Evolutionary conservation across 1,139 yeast genomes (phyloP).

Genomic region (Suhomyces bribrorum): DNA sequence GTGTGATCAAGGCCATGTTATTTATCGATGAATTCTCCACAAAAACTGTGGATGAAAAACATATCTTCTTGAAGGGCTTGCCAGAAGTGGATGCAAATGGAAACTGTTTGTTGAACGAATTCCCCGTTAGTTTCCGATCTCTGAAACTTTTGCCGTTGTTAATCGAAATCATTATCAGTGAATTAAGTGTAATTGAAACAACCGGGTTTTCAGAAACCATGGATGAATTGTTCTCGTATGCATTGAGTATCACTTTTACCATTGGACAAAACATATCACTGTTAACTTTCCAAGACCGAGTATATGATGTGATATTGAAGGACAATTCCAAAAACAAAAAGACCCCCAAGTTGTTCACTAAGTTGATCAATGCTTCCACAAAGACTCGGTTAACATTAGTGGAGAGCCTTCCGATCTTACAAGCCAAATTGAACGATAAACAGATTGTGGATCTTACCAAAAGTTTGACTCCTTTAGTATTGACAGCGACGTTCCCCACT

Average conservation of each 20-base stretch:
- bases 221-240: conserved; percentile 48
- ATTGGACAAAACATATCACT: conserved; percentile 71
- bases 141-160: conserved; percentile 77
- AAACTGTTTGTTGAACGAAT: conserved; percentile 54
- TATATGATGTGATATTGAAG: conserved; percentile 42
- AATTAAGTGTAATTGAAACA: conserved; percentile 27
- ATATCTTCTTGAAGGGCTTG: conserved; percentile 68
- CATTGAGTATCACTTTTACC: conserved; percentile 59
- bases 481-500: conserved; percentile 27
- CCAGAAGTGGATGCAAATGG: conserved; percentile 27
- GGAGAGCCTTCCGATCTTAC: conserved; percentile 54
- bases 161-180: conserved; percentile 44
- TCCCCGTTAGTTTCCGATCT: conserved; percentile 69
- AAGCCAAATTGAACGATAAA: conserved; percentile 53
- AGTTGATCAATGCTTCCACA: conserved; percentile 39
- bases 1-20: conserved; percentile 77
- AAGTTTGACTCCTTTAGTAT: conserved; percentile 28
- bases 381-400: conserved; percentile 47
- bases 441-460: conserved; percentile 41
- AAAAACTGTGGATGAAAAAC: conserved; percentile 65
- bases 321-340: conserved; percentile 35
- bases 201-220: conserved; percentile 17
- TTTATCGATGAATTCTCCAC: conserved; percentile 85
- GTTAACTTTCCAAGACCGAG: conserved; percentile 72
- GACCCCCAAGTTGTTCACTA: conserved; percentile 39